Evolutionary conservation across 2,329 filamentous ascomycete genomes (phyloP).

Genomic region (Xylariaceae sp.): DNA sequence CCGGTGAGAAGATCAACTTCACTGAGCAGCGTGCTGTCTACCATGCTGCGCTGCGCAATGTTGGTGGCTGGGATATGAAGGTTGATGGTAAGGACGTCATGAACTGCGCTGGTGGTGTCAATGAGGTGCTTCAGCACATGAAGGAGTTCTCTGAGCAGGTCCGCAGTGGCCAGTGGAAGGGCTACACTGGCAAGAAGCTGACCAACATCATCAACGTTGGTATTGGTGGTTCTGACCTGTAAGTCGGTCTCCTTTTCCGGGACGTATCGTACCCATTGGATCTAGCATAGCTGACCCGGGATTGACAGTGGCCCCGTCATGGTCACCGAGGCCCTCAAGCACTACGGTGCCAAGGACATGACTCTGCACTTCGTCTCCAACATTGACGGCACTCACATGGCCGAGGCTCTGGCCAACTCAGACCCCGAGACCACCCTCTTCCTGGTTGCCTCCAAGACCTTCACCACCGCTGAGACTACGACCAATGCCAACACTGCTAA

Average conservation of each 20-base stretch:
- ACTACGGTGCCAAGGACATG: conserved; percentile 80
- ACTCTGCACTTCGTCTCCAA: conserved; percentile 98
- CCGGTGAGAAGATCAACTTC: conserved; percentile 98
- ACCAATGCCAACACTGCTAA: conserved; percentile 98
- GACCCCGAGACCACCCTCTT: conserved; percentile 98
- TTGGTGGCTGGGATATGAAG: conserved; percentile 71
- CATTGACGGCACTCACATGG: conserved; percentile 97
- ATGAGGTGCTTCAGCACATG: conserved; percentile 90
- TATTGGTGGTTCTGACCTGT: conserved; percentile 98
- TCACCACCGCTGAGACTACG: conserved; percentile 94
- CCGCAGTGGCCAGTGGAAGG: conserved; percentile 92
- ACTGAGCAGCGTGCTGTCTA: conserved; percentile 95
- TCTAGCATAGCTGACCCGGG: conserved; percentile 1
- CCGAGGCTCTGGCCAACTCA: conserved; percentile 81
- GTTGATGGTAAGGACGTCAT: conserved; percentile 93
- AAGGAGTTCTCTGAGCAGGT: conserved; percentile 97
- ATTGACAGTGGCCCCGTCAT: conserved; percentile 80
- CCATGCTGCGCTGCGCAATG: conserved; percentile 90
- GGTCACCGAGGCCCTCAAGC: conserved; percentile 96
- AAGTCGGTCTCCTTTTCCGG: conserved; percentile 39
- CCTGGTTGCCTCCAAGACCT: conserved; percentile 97
- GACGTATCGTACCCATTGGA: background rate
- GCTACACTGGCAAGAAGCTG: conserved; percentile 94
- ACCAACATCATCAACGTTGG: conserved; percentile 96
- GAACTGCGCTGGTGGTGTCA: conserved; percentile 80